Base-by-base conservation (phyloP, 192 early-diverging fungal genomes). In the Coemansia sp. region DNA sequence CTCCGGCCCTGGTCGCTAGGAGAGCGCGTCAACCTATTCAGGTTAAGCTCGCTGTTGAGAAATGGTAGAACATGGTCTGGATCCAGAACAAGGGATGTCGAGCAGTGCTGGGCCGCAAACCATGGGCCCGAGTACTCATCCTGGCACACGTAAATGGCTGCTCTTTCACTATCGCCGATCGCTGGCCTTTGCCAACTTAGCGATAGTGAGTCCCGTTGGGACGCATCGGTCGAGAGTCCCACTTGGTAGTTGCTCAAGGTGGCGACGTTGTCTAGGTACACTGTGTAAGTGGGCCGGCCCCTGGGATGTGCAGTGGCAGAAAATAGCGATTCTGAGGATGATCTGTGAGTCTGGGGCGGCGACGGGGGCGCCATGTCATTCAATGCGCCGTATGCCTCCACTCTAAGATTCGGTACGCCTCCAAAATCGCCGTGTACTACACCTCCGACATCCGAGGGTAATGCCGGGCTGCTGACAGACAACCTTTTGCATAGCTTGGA, bases 41-140 rank as follows among this genome's bases (percentile, higher is more conserved):
- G 62, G 10, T 81, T 81, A 20, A 81, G 62, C 43, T 81, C 78
- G 59, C 70, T 63, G 14, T 76, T 65, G 25, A 81, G 62, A 37
- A 81, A 81, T 10, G 73, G 78, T n/a, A 76, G 45, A 26, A 76
- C 42, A 34, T 72, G 65, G 28, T 68, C 56, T 7, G 60, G 41
- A 56, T 52, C 28, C 59, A 81, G 57, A 38, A 36, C n/a, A 3
- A 65, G 42, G 9, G 62, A 53, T 18, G 73, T 53, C 5, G 42
- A 39, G 16, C n/a, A 16, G 11, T 59, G 62, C 23, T 55, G 42
- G 39, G 70, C 69, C 47, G 78, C 69, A 52, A 76, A 65, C 78
- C 78, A 81, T 8, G 78, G 70, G n/a, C 78, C 78, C 16, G 47
- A 53, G 13, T 62, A 62, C 9, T 59, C 55, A 11, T 61, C 55